These are phyloP conservation scores for Lachancea kluyveri DNA, from an alignment of 805 yeast species.

Conservation along the genomic window DNA sequence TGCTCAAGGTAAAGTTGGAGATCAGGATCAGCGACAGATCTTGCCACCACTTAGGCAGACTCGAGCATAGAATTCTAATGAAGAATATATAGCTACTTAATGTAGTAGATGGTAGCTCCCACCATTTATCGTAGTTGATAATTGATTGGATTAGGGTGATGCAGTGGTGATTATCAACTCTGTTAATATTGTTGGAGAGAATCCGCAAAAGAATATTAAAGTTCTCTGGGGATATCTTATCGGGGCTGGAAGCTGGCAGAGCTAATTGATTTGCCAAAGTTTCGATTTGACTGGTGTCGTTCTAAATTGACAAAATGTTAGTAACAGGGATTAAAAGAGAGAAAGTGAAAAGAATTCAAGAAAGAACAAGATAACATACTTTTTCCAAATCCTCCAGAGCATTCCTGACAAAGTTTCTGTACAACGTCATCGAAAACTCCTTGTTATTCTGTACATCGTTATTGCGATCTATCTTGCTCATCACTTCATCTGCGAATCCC, in stretches of 20 bases:
- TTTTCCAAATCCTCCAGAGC: conserved; percentile 67
- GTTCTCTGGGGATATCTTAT: conserved; percentile 47
- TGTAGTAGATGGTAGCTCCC: conserved; percentile 39
- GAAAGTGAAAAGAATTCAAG: conserved; percentile 4
- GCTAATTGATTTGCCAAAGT: conserved; percentile 53
- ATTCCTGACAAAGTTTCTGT: conserved; percentile 45
- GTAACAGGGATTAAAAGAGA: conserved; percentile 13
- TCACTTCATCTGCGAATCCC: conserved; percentile 26
- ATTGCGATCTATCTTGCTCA: conserved; percentile 10
- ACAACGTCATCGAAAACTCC: conserved; percentile 33
- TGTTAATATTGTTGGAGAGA: conserved; percentile 58
- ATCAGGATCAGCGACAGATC: conserved; percentile 73
- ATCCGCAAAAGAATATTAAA: conserved; percentile 49
- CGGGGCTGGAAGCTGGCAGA: conserved; percentile 45
- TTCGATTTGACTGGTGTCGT: conserved; percentile 51
- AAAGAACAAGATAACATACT: conserved; percentile 31
- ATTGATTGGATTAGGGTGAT: conserved; percentile 53
- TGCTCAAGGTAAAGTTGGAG: conserved; percentile 43
- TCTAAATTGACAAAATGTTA: conserved; percentile 26
- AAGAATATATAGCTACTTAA: conserved; percentile 60
- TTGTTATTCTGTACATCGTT: conserved; percentile 6
- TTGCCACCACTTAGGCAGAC: conserved; percentile 84
- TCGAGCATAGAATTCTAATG: conserved; percentile 70
- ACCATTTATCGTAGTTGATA: conserved; percentile 57
- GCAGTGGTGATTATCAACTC: conserved; percentile 50